These are phyloP conservation scores for Colletotrichum sidae DNA, from an alignment of 2,329 filamentous ascomycete species.

Conservation along the genomic window DNA sequence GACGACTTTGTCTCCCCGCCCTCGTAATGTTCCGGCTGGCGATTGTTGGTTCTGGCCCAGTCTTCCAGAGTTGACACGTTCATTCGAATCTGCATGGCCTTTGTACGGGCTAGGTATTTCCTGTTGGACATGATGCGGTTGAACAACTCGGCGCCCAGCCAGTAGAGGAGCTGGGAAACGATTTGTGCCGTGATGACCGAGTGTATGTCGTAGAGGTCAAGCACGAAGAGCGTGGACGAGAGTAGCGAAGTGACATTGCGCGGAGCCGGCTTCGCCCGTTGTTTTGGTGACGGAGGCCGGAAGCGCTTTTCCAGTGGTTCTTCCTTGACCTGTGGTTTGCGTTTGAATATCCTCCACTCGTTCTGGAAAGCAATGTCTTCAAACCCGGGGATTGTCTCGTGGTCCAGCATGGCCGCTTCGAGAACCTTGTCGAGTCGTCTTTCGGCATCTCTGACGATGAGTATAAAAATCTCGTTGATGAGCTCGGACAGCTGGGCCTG, in stretches of 20 bases:
- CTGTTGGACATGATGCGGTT: slow-evolving; percentile 98
- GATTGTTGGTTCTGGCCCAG: slow-evolving; percentile 93
- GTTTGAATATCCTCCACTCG: slow-evolving; percentile 97
- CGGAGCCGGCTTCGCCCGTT: slow-evolving; percentile 90
- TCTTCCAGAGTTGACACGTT: slow-evolving; percentile 96
- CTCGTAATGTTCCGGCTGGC: slow-evolving; percentile 95
- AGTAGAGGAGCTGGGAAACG: slow-evolving; percentile 92
- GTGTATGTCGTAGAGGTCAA: slow-evolving; percentile 99
- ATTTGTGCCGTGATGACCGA: slow-evolving; percentile 96
- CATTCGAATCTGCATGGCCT: slow-evolving; percentile 99
- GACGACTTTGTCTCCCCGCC: slow-evolving; percentile 87
- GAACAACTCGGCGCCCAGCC: slow-evolving; percentile 95
- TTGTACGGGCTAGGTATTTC: slow-evolving; percentile 93
- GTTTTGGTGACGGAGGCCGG: slow-evolving; percentile 91
- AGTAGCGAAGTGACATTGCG: slow-evolving; percentile 95
- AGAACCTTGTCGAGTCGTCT: slow-evolving; percentile 95
- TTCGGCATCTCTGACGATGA: slow-evolving; percentile 96
- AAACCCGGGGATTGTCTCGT: slow-evolving; percentile 97
- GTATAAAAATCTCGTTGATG: slow-evolving; percentile 97
- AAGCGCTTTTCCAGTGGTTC: slow-evolving; percentile 92
- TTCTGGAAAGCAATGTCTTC: slow-evolving; percentile 98
- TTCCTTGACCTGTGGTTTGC: slow-evolving; percentile 89
- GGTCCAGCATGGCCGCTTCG: slow-evolving; percentile 93
- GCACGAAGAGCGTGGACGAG: slow-evolving; percentile 94
- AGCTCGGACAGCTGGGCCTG: slow-evolving; percentile 94